Base-by-base conservation (phyloP, 2,329 filamentous ascomycete species). In the Penicillium brasilianum region DNA sequence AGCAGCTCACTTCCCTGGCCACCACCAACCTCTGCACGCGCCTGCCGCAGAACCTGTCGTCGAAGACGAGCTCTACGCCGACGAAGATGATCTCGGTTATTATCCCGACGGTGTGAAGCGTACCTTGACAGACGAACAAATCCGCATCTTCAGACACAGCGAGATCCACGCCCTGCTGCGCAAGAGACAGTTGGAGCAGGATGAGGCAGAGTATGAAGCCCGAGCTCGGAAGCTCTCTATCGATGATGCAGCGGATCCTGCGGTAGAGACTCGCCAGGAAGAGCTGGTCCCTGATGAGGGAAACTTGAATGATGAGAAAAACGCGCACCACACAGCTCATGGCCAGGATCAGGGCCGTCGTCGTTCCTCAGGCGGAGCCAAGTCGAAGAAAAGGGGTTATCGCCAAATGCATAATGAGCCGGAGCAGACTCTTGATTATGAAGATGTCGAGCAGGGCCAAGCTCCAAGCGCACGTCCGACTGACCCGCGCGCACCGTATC, bases 61-160 rank as follows among this genome's bases (percentile, higher is more conserved):
- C 39, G 22, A 57, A 37, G 53, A 63, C 59, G 52, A 70, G 13
- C 55, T 71, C 11, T 60, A 68, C 18, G 66, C 76, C 39, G 75
- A 77, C 6, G 71, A 77, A 18, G 90, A 91, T 71, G 87, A 80
- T 0, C 81, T 97, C 16, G 94, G 93, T 18, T 94, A 92, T 76
- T 98, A 98, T 68, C 78, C 85, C 0, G 93, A 98, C 72, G 93
- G 94, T 3, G 87, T 88, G 63, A 95, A 95, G 74, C 89, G 94
- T 43, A 97, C 93, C 18, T 82, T 98, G 69, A 97, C 93, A 10
- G 91, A 97, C 71, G 91, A 93, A 69, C 91, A 97, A 80, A 92
- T 97, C 68, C 87, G 87, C 56, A 94, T 97, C 63, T 97, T 97
- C 74, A 85, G 93, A 63, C 92, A 96, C 73, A 94, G 91, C 2